Evolutionary conservation across 2,329 filamentous ascomycete species (phyloP), one percentile per base, ranked within the genome.

Genomic region (Beauveria varroae): DNA sequence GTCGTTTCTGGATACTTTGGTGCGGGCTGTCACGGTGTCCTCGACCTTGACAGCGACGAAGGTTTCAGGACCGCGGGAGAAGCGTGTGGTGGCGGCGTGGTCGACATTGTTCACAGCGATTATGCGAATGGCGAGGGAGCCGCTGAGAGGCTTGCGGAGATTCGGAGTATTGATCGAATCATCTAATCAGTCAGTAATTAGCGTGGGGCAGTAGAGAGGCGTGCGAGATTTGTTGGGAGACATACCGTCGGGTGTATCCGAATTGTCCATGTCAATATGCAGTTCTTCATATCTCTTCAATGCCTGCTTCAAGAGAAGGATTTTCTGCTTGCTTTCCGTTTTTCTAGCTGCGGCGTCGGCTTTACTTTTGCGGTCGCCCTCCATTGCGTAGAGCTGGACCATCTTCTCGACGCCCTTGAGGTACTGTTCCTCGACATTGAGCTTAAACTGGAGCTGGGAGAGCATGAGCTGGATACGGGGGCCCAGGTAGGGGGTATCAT

Each of bases 381-480:
- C 95, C 83, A 98, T 95, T 72, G 95, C 88, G 72, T 99, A 99
- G 41, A 99, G 81, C 73, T 95, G 91, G 52, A 97, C 91, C 95
- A 99, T 98, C 79, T 99, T 99, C 76, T 99, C 95, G 68, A 99
- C 95, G 64, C 95, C 95, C 71, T 96, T 96, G 67, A 98, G 92
- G 76, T 99, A 99, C 76, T 99, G 95, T 73, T 97, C 96, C 74
- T 99, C 95, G 30, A 99, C 95, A 67, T 95, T 96, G 64, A 99
- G 84, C 79, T 99, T 99, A 80, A 99, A 99, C 75, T 98, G 92
- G 65, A 99, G 88, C 75, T 99, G 95, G 53, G 95, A 96, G 71
- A 99, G 81, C 95, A 99, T 99, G 70, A 98, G 89, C 78, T 99
- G 95, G 70, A 99, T 99, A 67, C 96, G 92, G 63, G 95, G 93